Base-by-base conservation (phyloP, 2,329 filamentous ascomycete species). In the Epichloe scottii region DNA sequence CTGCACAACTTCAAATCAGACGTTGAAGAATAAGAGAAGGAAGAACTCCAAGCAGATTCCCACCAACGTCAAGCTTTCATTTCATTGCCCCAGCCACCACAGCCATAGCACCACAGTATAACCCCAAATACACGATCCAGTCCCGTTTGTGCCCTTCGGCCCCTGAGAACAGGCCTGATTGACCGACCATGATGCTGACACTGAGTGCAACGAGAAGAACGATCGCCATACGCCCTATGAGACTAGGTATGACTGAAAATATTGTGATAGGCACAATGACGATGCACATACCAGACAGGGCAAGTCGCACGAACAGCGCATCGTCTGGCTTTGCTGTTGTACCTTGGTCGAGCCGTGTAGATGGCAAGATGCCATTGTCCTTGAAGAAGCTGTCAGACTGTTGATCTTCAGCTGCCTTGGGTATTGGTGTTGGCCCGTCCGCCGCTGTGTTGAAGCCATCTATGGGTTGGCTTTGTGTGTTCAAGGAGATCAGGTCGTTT, bases 261-360 rank as follows among this genome's bases (percentile, higher is more conserved):
- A 77, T 72, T 8, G 84, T 58, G 1, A 83, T 68, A 0, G 82
- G 81, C 0, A 80, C 64, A 5, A 84, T 63, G 2, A 84, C 62
- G 14, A 58, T 51, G 30, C 60, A 55, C 21, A 59, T 55, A 21
- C 57, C 61, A 14, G 42, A 47, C 17, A 48, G 21, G n/a, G 44
- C 48, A 14, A 48, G 38, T 21, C 51, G 41, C 10, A 51, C 49
- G 14, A 53, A 44, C n/a, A 47, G 14, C 7, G n/a, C 35, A 21
- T 49, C 46, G 4, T 26, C 26, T 10, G 34, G 41, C 19, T 34
- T 45, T 33, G 17, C 17, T 7, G 38, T 5, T 21, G 15, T 15
- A n/a, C 15, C 38, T 10, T 47, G 49, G 8, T 47, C 49, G 11
- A 44, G n/a, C 17, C 43, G 26, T 12, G 40, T 26, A 30, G 53